phyloP scores from a whole-genome alignment of 768 basidiomycete species.

The Suillus americanus region DNA sequence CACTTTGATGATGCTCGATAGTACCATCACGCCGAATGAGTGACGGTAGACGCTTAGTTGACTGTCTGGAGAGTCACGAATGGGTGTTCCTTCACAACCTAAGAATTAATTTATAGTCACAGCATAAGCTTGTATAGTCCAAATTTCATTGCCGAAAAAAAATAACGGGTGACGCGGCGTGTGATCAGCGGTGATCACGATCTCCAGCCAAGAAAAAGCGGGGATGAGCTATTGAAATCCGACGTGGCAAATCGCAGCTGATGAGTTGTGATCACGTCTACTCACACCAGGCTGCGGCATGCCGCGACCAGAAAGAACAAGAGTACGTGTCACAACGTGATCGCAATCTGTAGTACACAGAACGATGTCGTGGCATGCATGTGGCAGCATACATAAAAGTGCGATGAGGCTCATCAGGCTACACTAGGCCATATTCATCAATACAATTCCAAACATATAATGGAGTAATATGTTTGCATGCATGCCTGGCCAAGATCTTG shows the following conservation, averaged over 20 bases:
- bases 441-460: neutral
- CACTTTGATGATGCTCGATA: neutral
- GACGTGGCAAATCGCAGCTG: neutral
- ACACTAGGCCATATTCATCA: neutral
- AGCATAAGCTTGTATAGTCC: too few relatives aligned
- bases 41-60: neutral
- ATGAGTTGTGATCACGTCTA: neutral
- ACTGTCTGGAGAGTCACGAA: too few relatives aligned
- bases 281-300: neutral
- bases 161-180: neutral
- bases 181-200: neutral
- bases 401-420: neutral
- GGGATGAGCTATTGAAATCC: neutral
- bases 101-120: neutral
- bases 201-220: neutral
- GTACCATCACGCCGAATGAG: constrained; percentile 10
- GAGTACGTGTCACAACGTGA: neutral
- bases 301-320: neutral
- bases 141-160: neutral
- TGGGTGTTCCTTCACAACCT: neutral
- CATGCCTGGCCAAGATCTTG: neutral
- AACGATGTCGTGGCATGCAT: neutral
- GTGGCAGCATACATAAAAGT: neutral
- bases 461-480: neutral
- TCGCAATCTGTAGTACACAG: neutral